Evolutionary conservation across 2,329 filamentous ascomycete genomes (phyloP), one percentile per base, ranked within the genome.

Genomic region (Colletotrichum scovillei): DNA sequence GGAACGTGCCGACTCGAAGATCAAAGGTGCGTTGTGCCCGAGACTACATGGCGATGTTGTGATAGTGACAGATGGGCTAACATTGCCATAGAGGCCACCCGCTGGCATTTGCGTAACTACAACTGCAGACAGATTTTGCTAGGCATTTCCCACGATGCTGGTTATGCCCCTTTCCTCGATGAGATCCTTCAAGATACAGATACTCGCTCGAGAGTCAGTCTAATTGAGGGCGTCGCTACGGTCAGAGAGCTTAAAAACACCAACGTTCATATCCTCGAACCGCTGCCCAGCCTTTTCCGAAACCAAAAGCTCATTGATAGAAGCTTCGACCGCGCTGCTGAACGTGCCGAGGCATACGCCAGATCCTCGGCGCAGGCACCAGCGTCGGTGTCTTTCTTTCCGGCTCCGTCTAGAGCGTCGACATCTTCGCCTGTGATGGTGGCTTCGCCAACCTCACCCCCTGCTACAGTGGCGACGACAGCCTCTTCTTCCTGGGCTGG

Each of bases 71-170:
- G 6, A 69, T 74, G 53, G 72, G 49, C 35, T 69, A 46, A 73
- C 74, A 2, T 5, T 71, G 35, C 12, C 14, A 0, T 74, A 89
- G 88, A 90, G 79, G 83, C 80, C 24, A 83, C 88, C 9, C 82
- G 84, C 59, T 92, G 89, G 86, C 86, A 92, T 79, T 81, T 92
- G 59, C 84, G 85, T 75, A 91, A 92, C 74, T 81, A 85, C 75
- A 91, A 91, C 78, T 92, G 91, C 83, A 89, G 87, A 77, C 87
- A 91, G 76, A 84, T 92, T 60, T 80, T 92, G 42, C 82, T 92
- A 46, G 91, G 90, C 58, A 86, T 92, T 63, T 91, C 89, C 2
- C 90, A 92, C 76, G 90, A 92, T 77, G 84, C 88, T 30, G 86
- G 87, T 8, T 92, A 92, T 76, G 88, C 88, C 5, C 86, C 89